phyloP scores from a whole-genome alignment of 2,329 filamentous ascomycete species.

The Alternaria novae-zelandiae region DNA sequence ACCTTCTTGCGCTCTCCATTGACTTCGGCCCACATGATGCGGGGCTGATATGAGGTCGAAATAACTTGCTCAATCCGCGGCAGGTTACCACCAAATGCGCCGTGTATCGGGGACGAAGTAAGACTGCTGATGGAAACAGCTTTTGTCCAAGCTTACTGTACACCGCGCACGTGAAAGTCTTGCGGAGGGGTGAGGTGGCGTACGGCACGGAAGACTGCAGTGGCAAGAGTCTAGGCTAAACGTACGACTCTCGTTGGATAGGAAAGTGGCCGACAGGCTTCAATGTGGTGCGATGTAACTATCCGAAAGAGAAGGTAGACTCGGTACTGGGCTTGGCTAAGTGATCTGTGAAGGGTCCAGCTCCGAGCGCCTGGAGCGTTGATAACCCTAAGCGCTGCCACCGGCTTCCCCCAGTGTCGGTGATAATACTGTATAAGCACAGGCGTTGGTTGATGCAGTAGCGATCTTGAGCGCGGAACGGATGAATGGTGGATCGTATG shows the following conservation, averaged over 20 bases:
- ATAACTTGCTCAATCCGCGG: slow-evolving; percentile 41
- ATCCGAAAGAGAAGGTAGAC: slow-evolving; percentile 15
- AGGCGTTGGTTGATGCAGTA: slow-evolving; percentile 19
- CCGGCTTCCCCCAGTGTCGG: slow-evolving; percentile 23
- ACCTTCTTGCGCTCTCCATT: slow-evolving; percentile 77
- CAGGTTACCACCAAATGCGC: slow-evolving; percentile 20
- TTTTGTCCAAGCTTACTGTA: slow-evolving; percentile 22
- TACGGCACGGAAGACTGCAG: slow-evolving; percentile 18
- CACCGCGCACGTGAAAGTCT: slow-evolving; percentile 36
- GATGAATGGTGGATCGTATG: slow-evolving; percentile 10
- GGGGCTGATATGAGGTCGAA: slow-evolving; percentile 33
- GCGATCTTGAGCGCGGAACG: slow-evolving; percentile 17
- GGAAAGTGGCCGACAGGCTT: slow-evolving; percentile 32
- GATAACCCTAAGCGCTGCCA: slow-evolving; percentile 24
- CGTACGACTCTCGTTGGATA: slow-evolving; percentile 25
- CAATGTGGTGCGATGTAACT: slow-evolving; percentile 20
- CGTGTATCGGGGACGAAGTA: slow-evolving; percentile 27
- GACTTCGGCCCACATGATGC: slow-evolving; percentile 64
- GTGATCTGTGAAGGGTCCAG: slow-evolving; percentile 29
- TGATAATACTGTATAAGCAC: slow-evolving; percentile 19
- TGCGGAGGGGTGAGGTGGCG: slow-evolving; percentile 36
- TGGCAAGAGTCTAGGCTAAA: slow-evolving; percentile 21
- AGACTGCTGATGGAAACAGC: slow-evolving; percentile 23
- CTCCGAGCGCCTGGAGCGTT: slow-evolving; percentile 27
- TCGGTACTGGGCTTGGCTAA: slow-evolving; percentile 23